phyloP scores from a whole-genome alignment of 768 basidiomycete species.

The Pleurotus eryngii region DNA sequence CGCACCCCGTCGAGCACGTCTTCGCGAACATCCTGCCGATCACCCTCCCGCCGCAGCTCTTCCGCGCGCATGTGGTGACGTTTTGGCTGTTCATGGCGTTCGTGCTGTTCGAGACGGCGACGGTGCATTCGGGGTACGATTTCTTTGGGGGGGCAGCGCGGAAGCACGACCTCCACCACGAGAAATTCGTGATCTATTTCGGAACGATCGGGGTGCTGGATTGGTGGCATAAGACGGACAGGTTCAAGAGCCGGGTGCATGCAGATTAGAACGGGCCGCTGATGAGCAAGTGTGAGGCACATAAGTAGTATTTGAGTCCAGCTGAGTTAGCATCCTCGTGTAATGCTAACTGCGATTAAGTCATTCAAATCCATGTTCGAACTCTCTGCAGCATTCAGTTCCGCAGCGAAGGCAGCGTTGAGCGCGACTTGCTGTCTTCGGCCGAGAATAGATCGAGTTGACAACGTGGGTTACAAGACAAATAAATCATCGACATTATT shows the following conservation, averaged over 20 bases:
- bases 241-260: background rate
- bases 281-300: too few species aligned
- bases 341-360: too few species aligned
- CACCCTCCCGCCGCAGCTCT: conserved; percentile 19
- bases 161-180: conserved; percentile 26
- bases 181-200: conserved; percentile 22
- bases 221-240: conserved; percentile 4
- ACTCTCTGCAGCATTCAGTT: too few species aligned
- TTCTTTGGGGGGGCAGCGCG: conserved; percentile 20
- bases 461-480: too few species aligned
- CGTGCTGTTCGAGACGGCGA: conserved; percentile 20
- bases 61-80: conserved; percentile 21
- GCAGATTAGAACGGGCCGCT: too few species aligned
- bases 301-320: too few species aligned
- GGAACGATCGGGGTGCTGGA: conserved; percentile 23
- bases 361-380: too few species aligned
- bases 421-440: too few species aligned
- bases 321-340: too few species aligned
- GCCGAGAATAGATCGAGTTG: too few species aligned
- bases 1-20: conserved; percentile 22
- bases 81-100: conserved; percentile 25
- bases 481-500: too few species aligned
- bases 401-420: too few species aligned
- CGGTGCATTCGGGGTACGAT: conserved; percentile 26
- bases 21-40: conserved; percentile 25